Base-by-base conservation (phyloP, 2,329 filamentous ascomycete species). In the Colletotrichum salicis region DNA sequence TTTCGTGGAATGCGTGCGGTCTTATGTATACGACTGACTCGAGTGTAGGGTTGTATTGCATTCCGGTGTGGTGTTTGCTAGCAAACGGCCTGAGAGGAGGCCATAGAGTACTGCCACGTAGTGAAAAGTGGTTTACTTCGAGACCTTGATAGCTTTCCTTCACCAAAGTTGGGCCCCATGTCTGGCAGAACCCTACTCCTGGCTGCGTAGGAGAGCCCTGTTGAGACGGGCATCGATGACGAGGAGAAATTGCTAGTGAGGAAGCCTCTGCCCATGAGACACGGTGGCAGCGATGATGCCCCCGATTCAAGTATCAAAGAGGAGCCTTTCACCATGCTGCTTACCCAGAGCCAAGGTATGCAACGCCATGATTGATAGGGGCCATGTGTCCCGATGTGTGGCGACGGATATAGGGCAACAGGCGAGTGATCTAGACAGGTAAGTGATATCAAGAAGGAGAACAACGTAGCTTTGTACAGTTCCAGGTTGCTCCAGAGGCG, bases 21-120 rank as follows among this genome's bases (percentile, higher is more conserved):
- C 12, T 51, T 19, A 41, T 41, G 37, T 41, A 41, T 13, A 41
- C 37, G 58, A 67, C 64, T 71, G 64, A 67, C 68, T 71, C 57
- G 33, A 24, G 37, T 24, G n/a, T 22, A 31, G 51, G 35, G 22
- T 24, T 35, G 56, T 58, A n/a, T 22, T 5, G 12, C 45, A 24
- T 12, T 31, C 31, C 59, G 31, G 48, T 41, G 19, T 22, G 48
- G 22, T 31, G 27, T 52, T 48, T 29, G 35, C 12, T 48, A 29
- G 27, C 29, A 33, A 48, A 48, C 41, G 41, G 35, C 22, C 22
- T 33, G 2, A 4, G 37, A 29, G 33, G 31, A 66, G 51, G 27
- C 29, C 48, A 48, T 12, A 57, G 13, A 48, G 29, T 54, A 31
- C 64, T 48, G 45, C 24, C 52, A n/a, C 24, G 31, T 35, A 24